Base-by-base conservation (phyloP, 1,139 yeast genomes). In the Geotrichum cucujoidarum region DNA sequence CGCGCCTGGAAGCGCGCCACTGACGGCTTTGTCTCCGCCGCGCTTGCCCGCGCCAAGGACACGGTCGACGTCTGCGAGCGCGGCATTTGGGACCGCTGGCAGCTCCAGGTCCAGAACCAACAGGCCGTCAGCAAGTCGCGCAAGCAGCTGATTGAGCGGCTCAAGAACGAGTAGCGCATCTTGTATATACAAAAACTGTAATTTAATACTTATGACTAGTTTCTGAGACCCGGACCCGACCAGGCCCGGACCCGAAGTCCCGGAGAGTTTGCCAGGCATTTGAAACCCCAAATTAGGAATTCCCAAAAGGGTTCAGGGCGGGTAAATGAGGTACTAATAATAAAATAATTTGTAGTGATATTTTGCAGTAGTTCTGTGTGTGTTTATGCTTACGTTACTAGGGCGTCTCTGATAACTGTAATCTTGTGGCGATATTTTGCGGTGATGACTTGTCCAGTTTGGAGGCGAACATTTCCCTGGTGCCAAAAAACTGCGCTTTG, bases 71-170 rank as follows among this genome's bases (percentile, higher is more conserved):
- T 50, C n/a, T 54, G 55, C 29, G 64, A 64, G 47, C 48, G 39
- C 21, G 55, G 41, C n/a, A 38, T 70, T 16, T 67, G 60, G 57
- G 47, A 56, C 11, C 53, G 64, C 16, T 67, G 68, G 63, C 73
- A 69, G 47, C 56, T 56, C 25, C 57, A 60, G 37, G 62, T 64
- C 13, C 43, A 55, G 4, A 57, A 58, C 21, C 63, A 64, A 54
- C 57, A 59, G 40, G 45, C 47, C 18, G 45, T 50, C 17, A 53
- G 59, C 11, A 45, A 51, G 6, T 49, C 58, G 7, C 56, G 60
- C 44, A 43, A 53, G 37, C 52, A 52, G 27, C 43, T 58, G 21
- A 50, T 64, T 13, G 52, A 50, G 2, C 48, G 49, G 24, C 54
- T 61, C 8, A 25, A 36, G 17, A 21, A 36, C 6, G n/a, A 41